Evolutionary conservation across 2,329 filamentous ascomycete genomes (phyloP), one percentile per base, ranked within the genome.

Genomic region (Fusarium chlamydosporum): DNA sequence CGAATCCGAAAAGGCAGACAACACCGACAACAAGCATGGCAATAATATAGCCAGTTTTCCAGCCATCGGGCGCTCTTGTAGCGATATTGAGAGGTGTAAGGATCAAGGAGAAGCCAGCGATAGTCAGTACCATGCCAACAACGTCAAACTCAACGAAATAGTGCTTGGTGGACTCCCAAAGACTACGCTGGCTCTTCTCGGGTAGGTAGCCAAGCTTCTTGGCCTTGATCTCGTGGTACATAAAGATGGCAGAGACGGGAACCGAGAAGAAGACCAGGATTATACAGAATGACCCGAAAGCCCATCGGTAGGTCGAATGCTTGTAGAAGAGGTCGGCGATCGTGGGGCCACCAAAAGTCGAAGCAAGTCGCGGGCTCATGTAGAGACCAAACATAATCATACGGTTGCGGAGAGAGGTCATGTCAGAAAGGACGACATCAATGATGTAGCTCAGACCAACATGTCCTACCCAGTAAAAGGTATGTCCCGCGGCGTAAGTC

Each of bases 211-310:
- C 87, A 18, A 81, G 72, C 53, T 82, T 82, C 72, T 81, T 81
- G 11, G 89, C 89, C 74, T 88, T 87, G 42, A 78, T 79, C 58
- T 87, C 84, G 71, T 89, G 88, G 71, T 82, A 77, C 56, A 85
- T 79, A 65, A 91, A 80, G 16, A 90, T 78, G 20, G 81, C 73
- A 34, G 86, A 84, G 26, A 92, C 81, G 0, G 90, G 90, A 26
- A 88, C 68, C 48, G 85, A 85, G 52, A 89, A 84, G 40, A 86
- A 79, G 26, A 89, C 88, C 7, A 88, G 79, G 61, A 91, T 84
- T 68, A 92, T 89, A 38, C 85, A 83, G 78, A 90, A 92, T 61
- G 84, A 83, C 40, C 88, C 90, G 71, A 88, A 91, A 10, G 71
- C 72, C 71, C 71, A 73, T 3, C 70, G 67, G 48, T 72, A 73